Evolutionary conservation across 2,329 filamentous ascomycete species (phyloP), one percentile per base, ranked within the genome.

Genomic region (Biscogniauxia mediterranea): DNA sequence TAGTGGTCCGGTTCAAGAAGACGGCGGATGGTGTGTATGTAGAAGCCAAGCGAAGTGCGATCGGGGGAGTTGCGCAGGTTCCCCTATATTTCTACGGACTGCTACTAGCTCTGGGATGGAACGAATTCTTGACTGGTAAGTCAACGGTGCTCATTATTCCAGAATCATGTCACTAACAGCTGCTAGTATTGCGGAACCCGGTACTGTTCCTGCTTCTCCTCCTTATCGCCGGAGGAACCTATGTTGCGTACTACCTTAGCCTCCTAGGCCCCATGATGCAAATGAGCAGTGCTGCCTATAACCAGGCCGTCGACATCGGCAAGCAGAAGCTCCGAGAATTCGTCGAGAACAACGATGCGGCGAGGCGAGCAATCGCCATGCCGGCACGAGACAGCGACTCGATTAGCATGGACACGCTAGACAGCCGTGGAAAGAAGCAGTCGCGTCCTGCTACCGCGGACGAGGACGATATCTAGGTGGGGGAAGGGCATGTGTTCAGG

Each of bases 21-120:
- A 95, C 92, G 42, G 95, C 95, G 1, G 95, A 99, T 74, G 95
- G 93, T 7, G 94, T 99, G 3, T 99, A 97, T 71, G 93, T 99
- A 51, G 95, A 99, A 79, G 95, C 95, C 55, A 99, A 99, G 83
- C 87, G 95, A 61, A 93, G 94, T 74, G 95, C 95, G 51, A 96
- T 99, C 73, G 95, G 95, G 58, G 93, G 94, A 60, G 91, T 99
- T 70, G 91, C 93, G 4, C 93, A 97, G 76, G 88, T 99, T 55
- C 95, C 95, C 5, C 79, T 96, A 64, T 98, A 97, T 78, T 97
- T 99, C 77, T 99, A 97, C 71, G 92, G 87, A 51, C 76, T 98
- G 60, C 82, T 99, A 60, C 80, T 99, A 66, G 91, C 92, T 21
- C 82, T 99, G 55, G 95, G 95, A n/a, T 99, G 95, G 95, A 99